Conservation (phyloP, 495 filamentous ascomycete species). For the Achaetomiella virescens region DNA sequence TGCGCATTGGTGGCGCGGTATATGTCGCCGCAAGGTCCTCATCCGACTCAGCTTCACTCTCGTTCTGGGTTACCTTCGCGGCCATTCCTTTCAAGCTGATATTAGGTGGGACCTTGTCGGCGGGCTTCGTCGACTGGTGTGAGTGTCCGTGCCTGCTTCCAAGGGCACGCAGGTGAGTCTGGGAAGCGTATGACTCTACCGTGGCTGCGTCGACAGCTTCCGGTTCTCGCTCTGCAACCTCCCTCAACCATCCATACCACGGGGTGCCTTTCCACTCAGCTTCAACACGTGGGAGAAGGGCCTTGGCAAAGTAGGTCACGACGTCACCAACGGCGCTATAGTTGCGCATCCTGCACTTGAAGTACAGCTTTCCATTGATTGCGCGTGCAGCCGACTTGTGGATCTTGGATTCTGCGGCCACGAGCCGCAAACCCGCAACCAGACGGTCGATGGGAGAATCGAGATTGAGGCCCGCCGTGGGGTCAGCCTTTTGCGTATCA, state of each 20-base stretch:
- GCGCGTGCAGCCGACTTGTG: slow-evolving; percentile 6
- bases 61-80: slow-evolving; percentile 7
- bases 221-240: slow-evolving; percentile 17
- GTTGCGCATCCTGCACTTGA: slow-evolving; percentile 29
- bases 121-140: not conserved
- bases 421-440: slow-evolving; percentile 12
- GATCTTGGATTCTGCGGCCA: slow-evolving; percentile 10
- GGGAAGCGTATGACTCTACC: too few species aligned
- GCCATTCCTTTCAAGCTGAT: not conserved
- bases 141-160: too few species aligned
- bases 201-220: slow-evolving; percentile 11
- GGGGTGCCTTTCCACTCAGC: slow-evolving; percentile 26
- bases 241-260: slow-evolving; percentile 26
- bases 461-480: not conserved
- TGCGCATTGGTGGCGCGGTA: slow-evolving; percentile 9
- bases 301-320: slow-evolving; percentile 30
- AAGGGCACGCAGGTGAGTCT: too few species aligned
- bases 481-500: slow-evolving; percentile 1
- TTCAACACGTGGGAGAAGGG: slow-evolving; percentile 24
- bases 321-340: slow-evolving; percentile 22
- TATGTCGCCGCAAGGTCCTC: slow-evolving; percentile 6
- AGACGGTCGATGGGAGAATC: slow-evolving; percentile 14
- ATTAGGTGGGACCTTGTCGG: slow-evolving; percentile 4
- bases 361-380: slow-evolving; percentile 22
- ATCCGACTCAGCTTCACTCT: slow-evolving; percentile 12